Base-by-base conservation (phyloP, 495 filamentous ascomycete species). In the Pyrenopolyporus hunteri region DNA sequence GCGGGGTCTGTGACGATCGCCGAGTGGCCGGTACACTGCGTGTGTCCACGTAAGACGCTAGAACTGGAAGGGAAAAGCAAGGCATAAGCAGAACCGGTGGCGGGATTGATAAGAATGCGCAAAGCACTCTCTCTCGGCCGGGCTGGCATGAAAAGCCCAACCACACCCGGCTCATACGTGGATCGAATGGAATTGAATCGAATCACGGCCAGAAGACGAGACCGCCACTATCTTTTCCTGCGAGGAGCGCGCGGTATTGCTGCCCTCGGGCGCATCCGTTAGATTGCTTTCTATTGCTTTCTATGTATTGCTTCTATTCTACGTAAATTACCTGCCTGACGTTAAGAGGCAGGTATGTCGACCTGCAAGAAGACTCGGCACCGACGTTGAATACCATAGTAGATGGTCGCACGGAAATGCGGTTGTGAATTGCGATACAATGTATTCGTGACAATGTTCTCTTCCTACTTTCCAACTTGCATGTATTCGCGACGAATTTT, bases 31-130 rank as follows among this genome's bases (percentile, higher is more conserved):
- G 44, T 55, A 55, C 49, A 50, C 61, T 22, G 29, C 54, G 10
- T 55, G 42, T 45, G 56, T 59, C 62, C 62, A 65, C 62, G 62
- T 65, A 65, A 56, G 56, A 56, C 36, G 35, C 62, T 56, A 65
- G 28, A 28, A 35, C 45, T 20, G 20, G 26, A 59, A 50, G 29
- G n/a, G n/a, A 37, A 50, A 59, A 60, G 23, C 31, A 55, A 46
- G 51, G 62, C 56, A 49, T 59, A 54, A 59, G 36, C 43, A 40
- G 3, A 46, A 49, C 32, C 9, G 29, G 19, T 44, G 29, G 28
- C 23, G 26, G 45, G 29, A 16, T 10, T 48, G 16, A 14, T 13
- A 31, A 31, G 23, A 26, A 50, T 48, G 49, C 49, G 31, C 55
- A 25, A 11, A 43, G n/a, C n/a, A 47, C 33, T 11, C 16, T 33